Evolutionary conservation across 805 yeast genomes (phyloP).

Genomic region (Tetrapisispora taiwanensis): DNA sequence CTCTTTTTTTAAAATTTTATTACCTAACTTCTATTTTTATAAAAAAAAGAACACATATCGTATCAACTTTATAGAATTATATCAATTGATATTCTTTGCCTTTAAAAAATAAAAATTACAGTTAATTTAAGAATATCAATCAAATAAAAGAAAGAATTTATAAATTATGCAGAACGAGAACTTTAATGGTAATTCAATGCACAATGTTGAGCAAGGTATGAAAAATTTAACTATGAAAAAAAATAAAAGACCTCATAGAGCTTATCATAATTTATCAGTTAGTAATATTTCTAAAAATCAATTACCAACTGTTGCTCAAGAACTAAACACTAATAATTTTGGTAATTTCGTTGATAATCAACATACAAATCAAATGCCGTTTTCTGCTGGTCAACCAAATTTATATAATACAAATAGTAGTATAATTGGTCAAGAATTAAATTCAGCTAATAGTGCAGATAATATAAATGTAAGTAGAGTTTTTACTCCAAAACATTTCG

Average conservation of each 20-base stretch:
- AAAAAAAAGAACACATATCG: too few species aligned
- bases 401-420: not conserved
- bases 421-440: not conserved
- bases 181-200: not conserved
- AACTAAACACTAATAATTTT: not conserved
- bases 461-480: constrained; percentile 1
- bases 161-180: constrained; percentile 2
- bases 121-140: not conserved
- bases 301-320: constrained; percentile 1
- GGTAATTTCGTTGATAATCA: not conserved
- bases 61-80: too few species aligned
- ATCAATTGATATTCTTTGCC: too few species aligned
- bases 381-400: not conserved
- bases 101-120: not conserved
- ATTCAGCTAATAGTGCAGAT: not conserved
- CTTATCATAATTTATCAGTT: constrained; percentile 17
- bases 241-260: constrained; percentile 25
- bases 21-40: too few species aligned
- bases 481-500: constrained; percentile 11
- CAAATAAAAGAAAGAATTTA: too few species aligned
- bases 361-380: not conserved
- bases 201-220: constrained; percentile 8
- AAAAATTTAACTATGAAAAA: constrained; percentile 10
- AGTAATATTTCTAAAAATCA: constrained; percentile 1
- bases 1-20: too few species aligned